These are phyloP conservation scores for Carex myosuroides DNA, from an alignment of 176 grass and related monocot species.

Conservation along the genomic window DNA sequence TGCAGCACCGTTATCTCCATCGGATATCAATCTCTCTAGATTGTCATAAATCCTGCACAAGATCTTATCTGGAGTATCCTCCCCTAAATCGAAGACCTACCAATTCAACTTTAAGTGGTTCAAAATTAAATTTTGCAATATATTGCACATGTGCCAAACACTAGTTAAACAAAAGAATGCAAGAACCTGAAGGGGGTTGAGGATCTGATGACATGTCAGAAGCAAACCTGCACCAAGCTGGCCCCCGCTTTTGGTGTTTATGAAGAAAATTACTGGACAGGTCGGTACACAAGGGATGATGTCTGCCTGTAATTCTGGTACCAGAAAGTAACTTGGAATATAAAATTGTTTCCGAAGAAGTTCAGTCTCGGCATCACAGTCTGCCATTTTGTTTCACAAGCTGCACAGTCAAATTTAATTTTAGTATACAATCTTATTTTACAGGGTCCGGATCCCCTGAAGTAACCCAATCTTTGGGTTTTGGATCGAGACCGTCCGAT, in stretches of 20 bases:
- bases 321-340: slow-evolving; percentile 67
- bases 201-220: slow-evolving; percentile 58
- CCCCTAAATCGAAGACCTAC: slow-evolving; percentile 75
- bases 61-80: slow-evolving; percentile 76
- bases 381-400: slow-evolving; percentile 34
- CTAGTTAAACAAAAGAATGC: slow-evolving; percentile 5
- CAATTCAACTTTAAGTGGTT: slow-evolving; percentile 16
- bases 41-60: slow-evolving; percentile 68
- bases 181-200: slow-evolving; percentile 77
- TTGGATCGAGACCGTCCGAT: no score
- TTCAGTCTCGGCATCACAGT: slow-evolving; percentile 20
- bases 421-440: neutral
- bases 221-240: slow-evolving; percentile 71
- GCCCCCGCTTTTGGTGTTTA: slow-evolving; percentile 84
- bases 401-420: slow-evolving; percentile 28
- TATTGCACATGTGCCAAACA: neutral
- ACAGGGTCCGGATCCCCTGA: no score
- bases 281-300: slow-evolving; percentile 40
- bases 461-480: no score
- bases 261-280: slow-evolving; percentile 85
- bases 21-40: slow-evolving; percentile 58
- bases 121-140: neutral
- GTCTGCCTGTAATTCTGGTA: slow-evolving; percentile 28
- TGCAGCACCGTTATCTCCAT: slow-evolving; percentile 58
- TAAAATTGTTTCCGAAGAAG: slow-evolving; percentile 51